Conservation (phyloP, 1,284 basidiomycete species). For the Tylopilus sp. region DNA sequence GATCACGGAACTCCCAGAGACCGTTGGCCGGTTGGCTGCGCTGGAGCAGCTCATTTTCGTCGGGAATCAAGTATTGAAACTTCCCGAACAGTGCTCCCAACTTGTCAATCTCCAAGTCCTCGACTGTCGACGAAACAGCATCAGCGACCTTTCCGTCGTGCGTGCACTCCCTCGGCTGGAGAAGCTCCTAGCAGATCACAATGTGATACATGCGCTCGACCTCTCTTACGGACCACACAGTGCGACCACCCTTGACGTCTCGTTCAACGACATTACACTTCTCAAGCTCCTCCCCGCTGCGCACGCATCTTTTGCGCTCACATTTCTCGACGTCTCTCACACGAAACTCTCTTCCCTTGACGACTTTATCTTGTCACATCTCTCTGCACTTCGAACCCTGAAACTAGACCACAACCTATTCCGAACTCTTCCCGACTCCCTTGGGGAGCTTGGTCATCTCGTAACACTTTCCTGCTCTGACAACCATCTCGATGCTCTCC, state of each 20-base stretch:
- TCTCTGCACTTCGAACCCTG: slow-evolving; percentile 69
- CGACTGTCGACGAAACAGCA: slow-evolving; percentile 80
- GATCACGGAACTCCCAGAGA: slow-evolving; percentile 76
- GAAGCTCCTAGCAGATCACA: slow-evolving; percentile 73
- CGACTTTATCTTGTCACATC: slow-evolving; percentile 64
- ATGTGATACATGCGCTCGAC: slow-evolving; percentile 75
- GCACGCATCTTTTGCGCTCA: slow-evolving; percentile 60
- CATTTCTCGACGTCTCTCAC: slow-evolving; percentile 82
- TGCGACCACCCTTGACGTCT: slow-evolving; percentile 60
- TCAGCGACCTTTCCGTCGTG: slow-evolving; percentile 69
- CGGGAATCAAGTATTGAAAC: slow-evolving; percentile 77
- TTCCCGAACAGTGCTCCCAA: slow-evolving; percentile 66
- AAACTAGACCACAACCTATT: slow-evolving; percentile 86
- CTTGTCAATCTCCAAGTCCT: slow-evolving; percentile 65
- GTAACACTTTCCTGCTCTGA: slow-evolving; percentile 81
- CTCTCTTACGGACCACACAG: slow-evolving; percentile 60
- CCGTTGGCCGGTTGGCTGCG: slow-evolving; percentile 66
- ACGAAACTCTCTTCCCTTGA: slow-evolving; percentile 87
- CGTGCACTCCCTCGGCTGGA: slow-evolving; percentile 68
- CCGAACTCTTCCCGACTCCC: slow-evolving; percentile 74
- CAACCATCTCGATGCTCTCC: slow-evolving; percentile 80
- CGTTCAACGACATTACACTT: slow-evolving; percentile 80
- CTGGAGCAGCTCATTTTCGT: slow-evolving; percentile 81
- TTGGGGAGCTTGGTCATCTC: slow-evolving; percentile 72
- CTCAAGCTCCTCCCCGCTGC: slow-evolving; percentile 63